Evolutionary conservation across 2,329 filamentous ascomycete species (phyloP), one percentile per base, ranked within the genome.

Genomic region (Colletotrichum sansevieriae): DNA sequence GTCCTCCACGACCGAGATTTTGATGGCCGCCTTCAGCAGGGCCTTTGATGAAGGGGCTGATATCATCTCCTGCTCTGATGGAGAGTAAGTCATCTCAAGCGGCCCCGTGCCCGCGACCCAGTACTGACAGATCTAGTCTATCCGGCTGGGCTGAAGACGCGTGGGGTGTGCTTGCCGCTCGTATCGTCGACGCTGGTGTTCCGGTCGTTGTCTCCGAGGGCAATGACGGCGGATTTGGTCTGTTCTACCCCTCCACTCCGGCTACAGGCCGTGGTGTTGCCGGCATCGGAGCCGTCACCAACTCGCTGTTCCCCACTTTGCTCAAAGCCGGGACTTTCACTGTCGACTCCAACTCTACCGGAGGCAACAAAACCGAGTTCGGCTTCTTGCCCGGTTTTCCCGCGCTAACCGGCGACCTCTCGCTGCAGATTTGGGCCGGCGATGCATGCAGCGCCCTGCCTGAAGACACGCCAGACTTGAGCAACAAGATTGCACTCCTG

Each of bases 31-130:
- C 9, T 82, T 82, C 70, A 79, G 80, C 54, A 79, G 75, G 68
- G 83, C 83, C 0, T 82, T 79, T 41, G 78, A 83, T 56, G 82
- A 81, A n/a, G 79, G 79, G 10, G 74, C 73, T 43, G 74, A 79
- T 20, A 74, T 79, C 59, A 79, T 80, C 63, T 76, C 74, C 9
- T 69, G 72, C 25, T 77, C 75, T 2, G 64, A 75, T 4, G 76
- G 75, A 39, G 69, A 73, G n/a, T 61, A 65, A 12, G 57, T 62
- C 0, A 29, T n/a, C 8, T 10, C 20, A 1, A 4, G 4, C 15
- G 2, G n/a, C 74, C 78, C 35, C 75, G 75, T 35, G 68, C 72
- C 7, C 57, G 64, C 0, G 68, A 69, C 7, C 75, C 71, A 10
- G 75, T 74, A 73, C 56, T 69, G 10, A 65, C 73, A 69, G 72